Conservation (phyloP, 345 rosid species). For the Erysimum cheiranthoides region DNA sequence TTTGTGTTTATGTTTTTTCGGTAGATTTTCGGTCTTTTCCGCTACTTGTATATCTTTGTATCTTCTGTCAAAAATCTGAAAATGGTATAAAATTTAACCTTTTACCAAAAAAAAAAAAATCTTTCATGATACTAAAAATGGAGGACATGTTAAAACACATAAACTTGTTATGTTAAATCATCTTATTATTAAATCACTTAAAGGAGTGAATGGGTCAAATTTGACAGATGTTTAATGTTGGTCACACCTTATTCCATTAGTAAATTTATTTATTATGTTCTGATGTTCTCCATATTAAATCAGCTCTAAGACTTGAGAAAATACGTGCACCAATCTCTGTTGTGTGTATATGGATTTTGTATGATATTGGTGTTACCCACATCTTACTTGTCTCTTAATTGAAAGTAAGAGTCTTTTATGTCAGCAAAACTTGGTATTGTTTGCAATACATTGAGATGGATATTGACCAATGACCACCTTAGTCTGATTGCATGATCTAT, state of each 20-base stretch:
- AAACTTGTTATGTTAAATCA: slow-evolving; percentile 3
- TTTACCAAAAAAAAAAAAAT: too few species aligned
- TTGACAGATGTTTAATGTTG: slow-evolving; percentile 25
- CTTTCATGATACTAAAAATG: background rate
- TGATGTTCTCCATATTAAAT: background rate
- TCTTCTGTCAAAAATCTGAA: too few species aligned
- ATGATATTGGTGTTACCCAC: slow-evolving; percentile 37
- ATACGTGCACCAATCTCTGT: slow-evolving; percentile 8
- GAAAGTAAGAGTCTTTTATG: background rate
- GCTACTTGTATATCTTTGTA: too few species aligned
- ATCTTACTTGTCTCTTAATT: slow-evolving; percentile 17
- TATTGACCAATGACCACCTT: slow-evolving; percentile 3
- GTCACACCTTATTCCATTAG: background rate
- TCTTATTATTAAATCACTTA: background rate
- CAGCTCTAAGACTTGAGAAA: background rate
- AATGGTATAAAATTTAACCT: too few species aligned
- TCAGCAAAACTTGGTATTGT: slow-evolving; percentile 13
- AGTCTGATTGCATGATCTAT: background rate
- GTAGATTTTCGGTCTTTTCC: too few species aligned
- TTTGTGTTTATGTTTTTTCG: too few species aligned
- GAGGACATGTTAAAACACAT: slow-evolving; percentile 11
- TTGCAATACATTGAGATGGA: background rate
- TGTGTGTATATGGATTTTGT: background rate
- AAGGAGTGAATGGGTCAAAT: slow-evolving; percentile 17
- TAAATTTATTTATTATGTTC: background rate